Evolutionary conservation across 352 stramenopile genomes (phyloP), one percentile per base, ranked within the genome.

Genomic region (Pythium aristosporum): DNA sequence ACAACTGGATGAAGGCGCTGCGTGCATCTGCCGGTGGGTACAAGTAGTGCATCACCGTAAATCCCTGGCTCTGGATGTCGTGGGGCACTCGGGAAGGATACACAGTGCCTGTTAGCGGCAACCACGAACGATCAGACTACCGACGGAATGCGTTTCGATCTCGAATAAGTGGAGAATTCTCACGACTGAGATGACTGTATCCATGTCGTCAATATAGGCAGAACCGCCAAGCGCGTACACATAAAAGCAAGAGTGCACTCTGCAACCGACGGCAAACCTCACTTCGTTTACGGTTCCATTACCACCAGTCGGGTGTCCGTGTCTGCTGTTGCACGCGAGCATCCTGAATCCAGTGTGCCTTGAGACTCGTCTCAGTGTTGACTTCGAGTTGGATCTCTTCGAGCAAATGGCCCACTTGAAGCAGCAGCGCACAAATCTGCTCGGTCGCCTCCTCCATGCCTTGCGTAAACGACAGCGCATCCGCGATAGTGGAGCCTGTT

Each of bases 1-100:
- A 93, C 48, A 73, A 79, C 25, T 96, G 87, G 87, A 90, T 96
- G 49, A 68, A 89, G 30, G 89, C 82, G 49, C 65, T 96, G 53
- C 85, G 83, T 21, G 32, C 60, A 21, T 46, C 65, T 6, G 58
- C 65, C 18, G 65, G 65, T 28, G 58, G 57, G 36, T 71, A 71
- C 56, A 70, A 70, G 44, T 60, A 50, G 39, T 16, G 25, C 34
- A 11, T 8, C 3, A 39, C 11, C 6, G 34, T 30, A 30, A 30
- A 30, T 30, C 25, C 3, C 25, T 5, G n/a, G n/a, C n/a, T n/a
- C n/a, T n/a, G n/a, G n/a, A 1, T 30, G 3, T 30, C 25, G 25
- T 5, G 25, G 25, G 25, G 34, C 34, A 4, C 34, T 39, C 0
- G 8, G 11, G 34, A 8, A 13, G 34, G 34, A 8, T 39, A 8